Evolutionary conservation across 1,284 basidiomycete species (phyloP), one percentile per base, ranked within the genome.

Genomic region (Leccinum huronense): DNA sequence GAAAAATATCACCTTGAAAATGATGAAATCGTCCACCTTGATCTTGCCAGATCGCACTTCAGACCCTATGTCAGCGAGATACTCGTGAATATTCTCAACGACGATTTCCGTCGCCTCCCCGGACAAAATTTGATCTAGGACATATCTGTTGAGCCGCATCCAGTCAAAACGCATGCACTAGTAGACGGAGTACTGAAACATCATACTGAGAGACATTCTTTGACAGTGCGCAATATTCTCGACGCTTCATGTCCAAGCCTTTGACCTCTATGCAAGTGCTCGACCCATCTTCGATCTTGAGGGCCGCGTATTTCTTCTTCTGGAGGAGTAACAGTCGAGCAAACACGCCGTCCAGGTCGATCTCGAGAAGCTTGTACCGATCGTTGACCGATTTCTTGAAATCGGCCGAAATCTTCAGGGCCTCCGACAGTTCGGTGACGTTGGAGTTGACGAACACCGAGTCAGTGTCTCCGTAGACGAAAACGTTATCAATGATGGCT

Each of bases 401-500:
- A 61, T 93, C 89, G 10, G 86, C 86, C 1, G 97, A 96, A 63
- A 97, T 98, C 78, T 91, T 91, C 63, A 97, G 81, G 0, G 97
- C 97, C 64, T 96, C 90, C 0, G 88, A 83, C 55, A 96, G 87
- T 58, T 95, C 93, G 1, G 88, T 91, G 30, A 92, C 94, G 71
- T 96, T 95, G 5, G 97, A 97, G 79, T 99, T 99, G 72, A 99
- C 95, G 79, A 99, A 98, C 61, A 99, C 93, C 5, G 95, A 98
- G 77, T 99, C 97, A 2, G 97, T 99, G 75, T 99, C 97, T 73
- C 97, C 97, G 71, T 99, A 99, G 11, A 99, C 91, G 71, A 0
- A 3, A 6, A 23, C 7, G 13, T 58, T 10, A 30, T 61, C 53
- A 60, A 65, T 36, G 58, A 3, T 23, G 59, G 54, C 27, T 58